Evolutionary conservation across 2,329 filamentous ascomycete species (phyloP), one percentile per base, ranked within the genome.

Genomic region (Cladosporium sp.): DNA sequence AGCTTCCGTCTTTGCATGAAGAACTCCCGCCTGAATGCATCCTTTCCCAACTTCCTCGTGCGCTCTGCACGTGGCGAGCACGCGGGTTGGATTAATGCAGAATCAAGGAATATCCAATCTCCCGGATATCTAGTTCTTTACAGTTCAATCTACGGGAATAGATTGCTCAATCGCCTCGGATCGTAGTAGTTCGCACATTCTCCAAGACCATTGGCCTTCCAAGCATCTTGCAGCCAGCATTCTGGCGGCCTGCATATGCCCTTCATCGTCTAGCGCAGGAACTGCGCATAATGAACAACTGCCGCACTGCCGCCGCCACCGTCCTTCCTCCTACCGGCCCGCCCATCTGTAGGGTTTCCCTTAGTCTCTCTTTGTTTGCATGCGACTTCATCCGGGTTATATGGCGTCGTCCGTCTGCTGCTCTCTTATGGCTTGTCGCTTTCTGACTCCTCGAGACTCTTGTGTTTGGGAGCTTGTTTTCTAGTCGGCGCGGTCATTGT

Each of bases 181-280:
- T n/a, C n/a, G n/a, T n/a, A n/a, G n/a, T n/a, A n/a, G n/a, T n/a
- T n/a, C n/a, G n/a, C n/a, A n/a, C n/a, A n/a, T n/a, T n/a, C n/a
- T n/a, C n/a, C n/a, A n/a, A n/a, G n/a, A n/a, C n/a, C n/a, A 40
- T 48, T 48, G 45, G 45, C 36, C 18, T 40, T 38, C 16, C 39
- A 15, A 29, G n/a, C n/a, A n/a, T n/a, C n/a, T n/a, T n/a, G n/a
- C 29, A 25, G 22, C 30, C 13, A n/a, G 13, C 8, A 18, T 19
- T 20, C 8, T 15, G 32, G 11, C 33, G 29, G 18, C 45, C 36
- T 36, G n/a, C 36, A 40, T 33, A 2, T 25, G 25, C n/a, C n/a
- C n/a, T n/a, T n/a, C n/a, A n/a, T n/a, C n/a, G n/a, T 46, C 36
- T 48, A 39, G 45, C 45, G 36, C 36, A 33, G 25, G 43, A 33